Conservation (phyloP, 1,284 basidiomycete genomes). For the Agroathelia rolfsii region DNA sequence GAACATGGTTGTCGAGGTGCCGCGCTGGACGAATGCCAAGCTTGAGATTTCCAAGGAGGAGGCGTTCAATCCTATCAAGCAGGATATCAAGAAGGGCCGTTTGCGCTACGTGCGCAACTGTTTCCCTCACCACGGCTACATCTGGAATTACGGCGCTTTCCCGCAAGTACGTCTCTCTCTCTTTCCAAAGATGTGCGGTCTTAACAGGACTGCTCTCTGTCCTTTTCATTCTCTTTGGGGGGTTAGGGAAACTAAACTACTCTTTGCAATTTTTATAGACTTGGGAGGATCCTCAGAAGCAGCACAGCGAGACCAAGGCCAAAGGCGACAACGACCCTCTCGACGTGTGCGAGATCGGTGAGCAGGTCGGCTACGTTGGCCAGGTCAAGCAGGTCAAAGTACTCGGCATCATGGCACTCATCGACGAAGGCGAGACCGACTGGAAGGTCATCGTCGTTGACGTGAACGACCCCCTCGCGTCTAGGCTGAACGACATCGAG, state of each 20-base stretch:
- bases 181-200: neutral
- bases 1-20: constrained; percentile 98
- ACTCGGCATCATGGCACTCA: constrained; percentile 98
- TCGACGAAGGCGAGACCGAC: constrained; percentile 97
- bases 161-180: constrained; percentile 57
- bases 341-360: constrained; percentile 99
- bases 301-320: constrained; percentile 96
- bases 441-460: constrained; percentile 99
- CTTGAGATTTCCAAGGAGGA: constrained; percentile 99
- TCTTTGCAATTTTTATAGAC: constrained; percentile 46
- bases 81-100: constrained; percentile 95
- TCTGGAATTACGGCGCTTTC: constrained; percentile 98
- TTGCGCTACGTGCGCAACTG: constrained; percentile 98
- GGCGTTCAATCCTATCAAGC: constrained; percentile 97
- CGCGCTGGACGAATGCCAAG: constrained; percentile 99
- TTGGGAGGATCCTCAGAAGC: constrained; percentile 90
- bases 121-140: constrained; percentile 99
- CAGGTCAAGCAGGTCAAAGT: constrained; percentile 99
- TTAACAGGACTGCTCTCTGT: constrained; percentile 3
- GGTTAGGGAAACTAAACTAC: constrained; percentile 4
- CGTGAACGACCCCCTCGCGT: constrained; percentile 90
- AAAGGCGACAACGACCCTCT: constrained; percentile 99
- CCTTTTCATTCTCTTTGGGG: constrained; percentile 10
- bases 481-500: constrained; percentile 98
- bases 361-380: constrained; percentile 94